A percentile compares a stretch with the other conserved stretches of the same genome.
Conservation (phyloP, 2,329 filamentous ascomycete species). For the Stenocarpella maydis region DNA sequence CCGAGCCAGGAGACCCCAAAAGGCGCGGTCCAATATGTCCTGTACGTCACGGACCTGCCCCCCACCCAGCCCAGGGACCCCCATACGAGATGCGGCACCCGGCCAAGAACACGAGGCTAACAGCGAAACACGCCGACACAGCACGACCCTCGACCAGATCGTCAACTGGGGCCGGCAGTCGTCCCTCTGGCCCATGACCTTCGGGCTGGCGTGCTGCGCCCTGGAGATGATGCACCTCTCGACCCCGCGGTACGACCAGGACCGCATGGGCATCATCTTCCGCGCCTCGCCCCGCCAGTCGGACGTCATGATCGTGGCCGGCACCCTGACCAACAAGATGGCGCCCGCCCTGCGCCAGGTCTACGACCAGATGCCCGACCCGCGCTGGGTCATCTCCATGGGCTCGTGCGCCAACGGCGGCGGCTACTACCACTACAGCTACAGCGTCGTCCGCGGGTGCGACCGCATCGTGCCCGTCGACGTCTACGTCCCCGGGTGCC, state of each 20-base stretch:
- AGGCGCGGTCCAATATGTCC: constrained; percentile 82
- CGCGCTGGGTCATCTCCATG: constrained; percentile 81
- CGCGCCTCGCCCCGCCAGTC: constrained; percentile 73
- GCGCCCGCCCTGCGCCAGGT: constrained; percentile 87
- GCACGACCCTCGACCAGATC: constrained; percentile 80
- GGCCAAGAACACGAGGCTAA: neutral
- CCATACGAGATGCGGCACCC: neutral
- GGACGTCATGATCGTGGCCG: constrained; percentile 93
- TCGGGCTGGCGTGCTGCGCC: constrained; percentile 88
- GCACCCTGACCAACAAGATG: constrained; percentile 97
- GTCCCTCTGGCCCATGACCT: constrained; percentile 89
- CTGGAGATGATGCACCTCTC: constrained; percentile 94
- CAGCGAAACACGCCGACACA: constrained; percentile 46
- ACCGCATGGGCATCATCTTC: constrained; percentile 84
- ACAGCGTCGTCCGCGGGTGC: constrained; percentile 70
- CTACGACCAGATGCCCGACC: constrained; percentile 96
- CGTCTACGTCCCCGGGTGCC: constrained; percentile 73
- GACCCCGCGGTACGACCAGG: constrained; percentile 88
- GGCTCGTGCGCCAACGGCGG: constrained; percentile 76
- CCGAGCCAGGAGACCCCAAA: constrained; percentile 82
- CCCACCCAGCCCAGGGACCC: neutral
- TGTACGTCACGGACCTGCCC: constrained; percentile 66
- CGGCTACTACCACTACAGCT: constrained; percentile 79
- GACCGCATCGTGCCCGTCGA: constrained; percentile 74
- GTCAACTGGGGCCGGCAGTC: constrained; percentile 86